These are phyloP conservation scores for Dovyalis caffra DNA, from an alignment of 345 rosid species.

Conservation along the genomic window DNA sequence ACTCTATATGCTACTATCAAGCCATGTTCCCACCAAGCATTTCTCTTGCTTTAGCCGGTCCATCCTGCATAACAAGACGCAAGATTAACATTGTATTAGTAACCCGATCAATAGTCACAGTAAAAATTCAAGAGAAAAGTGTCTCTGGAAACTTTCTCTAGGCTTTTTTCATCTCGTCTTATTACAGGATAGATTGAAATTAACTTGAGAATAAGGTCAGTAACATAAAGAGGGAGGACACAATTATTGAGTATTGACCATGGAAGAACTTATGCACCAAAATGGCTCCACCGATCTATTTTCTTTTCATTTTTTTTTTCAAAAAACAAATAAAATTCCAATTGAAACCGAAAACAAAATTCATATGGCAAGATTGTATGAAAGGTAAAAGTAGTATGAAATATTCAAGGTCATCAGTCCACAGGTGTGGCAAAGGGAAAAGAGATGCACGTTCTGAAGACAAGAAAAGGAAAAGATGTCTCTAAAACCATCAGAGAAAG, in stretches of 20 bases:
- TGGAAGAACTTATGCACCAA: background rate
- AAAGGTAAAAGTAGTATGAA: background rate
- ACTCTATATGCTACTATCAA: constrained; percentile 4
- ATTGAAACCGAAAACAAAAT: background rate
- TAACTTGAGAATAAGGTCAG: background rate
- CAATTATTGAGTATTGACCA: background rate
- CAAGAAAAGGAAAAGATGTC: background rate
- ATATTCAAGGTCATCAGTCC: background rate
- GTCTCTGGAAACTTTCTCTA: background rate
- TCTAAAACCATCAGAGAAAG: constrained; percentile 1
- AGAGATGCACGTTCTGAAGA: background rate
- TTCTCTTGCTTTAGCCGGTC: constrained; percentile 63
- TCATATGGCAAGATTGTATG: background rate
- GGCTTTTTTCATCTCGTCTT: background rate
- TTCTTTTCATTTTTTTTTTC: background rate
- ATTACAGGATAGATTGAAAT: background rate
- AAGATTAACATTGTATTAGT: constrained; percentile 8
- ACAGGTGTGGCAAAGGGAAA: background rate
- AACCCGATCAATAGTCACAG: background rate
- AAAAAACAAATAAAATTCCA: background rate
- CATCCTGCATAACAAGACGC: constrained; percentile 57
- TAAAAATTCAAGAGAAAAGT: background rate
- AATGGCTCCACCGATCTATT: background rate
- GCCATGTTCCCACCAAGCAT: constrained; percentile 58
- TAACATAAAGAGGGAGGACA: background rate